Conservation (phyloP, 805 yeast genomes). For the Wickerhamiella kazuoi region DNA sequence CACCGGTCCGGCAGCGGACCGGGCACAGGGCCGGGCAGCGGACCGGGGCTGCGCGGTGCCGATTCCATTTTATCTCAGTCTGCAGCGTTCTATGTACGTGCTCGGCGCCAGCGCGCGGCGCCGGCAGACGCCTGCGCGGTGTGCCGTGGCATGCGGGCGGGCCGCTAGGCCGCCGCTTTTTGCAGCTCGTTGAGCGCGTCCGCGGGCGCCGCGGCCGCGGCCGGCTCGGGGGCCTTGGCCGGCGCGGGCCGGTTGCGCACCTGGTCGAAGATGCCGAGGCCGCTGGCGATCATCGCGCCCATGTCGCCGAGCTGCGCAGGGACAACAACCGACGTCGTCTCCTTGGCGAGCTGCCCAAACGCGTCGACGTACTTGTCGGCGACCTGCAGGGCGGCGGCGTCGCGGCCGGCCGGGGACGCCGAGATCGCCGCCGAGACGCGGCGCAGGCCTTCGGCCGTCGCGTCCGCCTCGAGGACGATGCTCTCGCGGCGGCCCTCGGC, state of each 20-base stretch:
- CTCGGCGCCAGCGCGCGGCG: too few relatives aligned
- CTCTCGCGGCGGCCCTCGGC: slow-evolving; percentile 70
- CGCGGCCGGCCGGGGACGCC: slow-evolving; percentile 50
- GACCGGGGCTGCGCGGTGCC: too few relatives aligned
- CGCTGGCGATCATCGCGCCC: slow-evolving; percentile 58
- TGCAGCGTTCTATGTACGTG: too few relatives aligned
- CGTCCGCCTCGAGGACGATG: slow-evolving; percentile 61
- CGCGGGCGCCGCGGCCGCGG: too few relatives aligned
- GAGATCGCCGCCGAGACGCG: slow-evolving; percentile 49
- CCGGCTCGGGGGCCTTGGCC: not conserved
- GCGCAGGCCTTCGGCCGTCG: slow-evolving; percentile 55
- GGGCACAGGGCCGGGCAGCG: too few relatives aligned
- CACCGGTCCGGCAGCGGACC: too few relatives aligned
- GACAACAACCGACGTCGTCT: slow-evolving; percentile 55
- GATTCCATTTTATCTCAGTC: too few relatives aligned
- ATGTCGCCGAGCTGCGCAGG: slow-evolving; percentile 64
- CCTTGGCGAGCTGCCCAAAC: slow-evolving; percentile 64
- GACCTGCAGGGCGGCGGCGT: slow-evolving; percentile 61
- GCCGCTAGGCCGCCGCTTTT: too few relatives aligned
- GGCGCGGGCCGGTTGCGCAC: slow-evolving; percentile 17
- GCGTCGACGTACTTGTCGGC: slow-evolving; percentile 75
- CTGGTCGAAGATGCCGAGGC: slow-evolving; percentile 51
- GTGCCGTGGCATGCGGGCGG: too few relatives aligned
- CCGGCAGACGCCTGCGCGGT: too few relatives aligned
- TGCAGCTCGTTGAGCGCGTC: too few relatives aligned